Percentiles rank a stretch among this genome's conserved stretches.
Conservation (phyloP, 2,329 filamentous ascomycete genomes). For the Clarireedia monteithiana region DNA sequence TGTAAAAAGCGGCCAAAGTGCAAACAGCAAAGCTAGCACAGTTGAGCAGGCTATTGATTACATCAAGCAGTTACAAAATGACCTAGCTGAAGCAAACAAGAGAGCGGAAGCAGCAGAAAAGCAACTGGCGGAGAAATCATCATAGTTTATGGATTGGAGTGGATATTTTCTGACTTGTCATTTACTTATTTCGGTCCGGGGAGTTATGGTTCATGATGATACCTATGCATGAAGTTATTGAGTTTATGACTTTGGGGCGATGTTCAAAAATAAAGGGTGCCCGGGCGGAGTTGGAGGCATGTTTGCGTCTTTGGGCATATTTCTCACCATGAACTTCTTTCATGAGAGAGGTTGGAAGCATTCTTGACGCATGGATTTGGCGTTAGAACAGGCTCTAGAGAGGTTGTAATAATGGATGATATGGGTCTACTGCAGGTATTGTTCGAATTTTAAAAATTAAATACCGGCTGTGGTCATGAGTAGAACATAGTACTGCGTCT, state of each 20-base stretch:
- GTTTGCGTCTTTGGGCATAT: background rate
- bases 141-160: background rate
- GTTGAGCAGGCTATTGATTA: conserved; percentile 97
- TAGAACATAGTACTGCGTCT: no score
- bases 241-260: background rate
- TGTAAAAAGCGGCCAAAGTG: conserved; percentile 40
- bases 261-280: background rate
- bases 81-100: conserved; percentile 57
- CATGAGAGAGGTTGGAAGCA: background rate
- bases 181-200: background rate
- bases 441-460: background rate
- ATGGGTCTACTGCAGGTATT: background rate
- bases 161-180: background rate
- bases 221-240: conserved; percentile 6
- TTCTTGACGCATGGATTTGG: background rate
- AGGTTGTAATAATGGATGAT: no score
- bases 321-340: background rate
- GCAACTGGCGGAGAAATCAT: conserved; percentile 13
- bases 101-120: conserved; percentile 40
- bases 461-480: no score
- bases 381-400: no score
- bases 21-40: conserved; percentile 89
- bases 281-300: background rate
- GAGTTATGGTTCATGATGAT: conserved; percentile 7
- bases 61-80: conserved; percentile 75